Conservation (phyloP, 495 filamentous ascomycete genomes). For the Penicillium maclennaniae region DNA sequence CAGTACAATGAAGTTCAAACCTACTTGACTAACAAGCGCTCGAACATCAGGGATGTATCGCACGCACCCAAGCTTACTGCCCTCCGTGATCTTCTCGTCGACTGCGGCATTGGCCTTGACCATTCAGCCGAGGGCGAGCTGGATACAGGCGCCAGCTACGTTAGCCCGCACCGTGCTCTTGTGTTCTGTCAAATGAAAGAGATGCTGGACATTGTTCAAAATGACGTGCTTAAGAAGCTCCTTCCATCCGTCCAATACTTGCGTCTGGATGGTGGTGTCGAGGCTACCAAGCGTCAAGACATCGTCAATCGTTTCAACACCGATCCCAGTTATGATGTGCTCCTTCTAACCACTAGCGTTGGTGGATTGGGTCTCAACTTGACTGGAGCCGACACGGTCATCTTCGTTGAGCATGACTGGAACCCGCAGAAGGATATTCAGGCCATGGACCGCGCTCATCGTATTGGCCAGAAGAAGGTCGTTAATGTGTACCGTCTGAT, state of each 20-base stretch:
- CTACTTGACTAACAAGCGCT: conserved; percentile 62
- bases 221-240: conserved; percentile 78
- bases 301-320: conserved; percentile 99
- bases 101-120: conserved; percentile 86
- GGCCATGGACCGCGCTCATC: conserved; percentile 97
- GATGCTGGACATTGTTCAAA: conserved; percentile 98
- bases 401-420: conserved; percentile 99
- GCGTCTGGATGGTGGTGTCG: conserved; percentile 86
- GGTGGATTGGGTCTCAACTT: conserved; percentile 93
- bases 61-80: conserved; percentile 94
- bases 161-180: conserved; percentile 90
- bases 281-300: conserved; percentile 84
- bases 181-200: conserved; percentile 99
- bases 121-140: conserved; percentile 52
- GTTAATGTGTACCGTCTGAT: conserved; percentile 99
- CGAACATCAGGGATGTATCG: conserved; percentile 73
- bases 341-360: conserved; percentile 90
- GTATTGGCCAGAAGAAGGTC: conserved; percentile 98
- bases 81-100: conserved; percentile 81
- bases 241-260: conserved; percentile 85
- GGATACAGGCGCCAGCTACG: conserved; percentile 69
- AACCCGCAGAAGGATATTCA: conserved; percentile 98
- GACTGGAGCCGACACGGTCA: conserved; percentile 96
- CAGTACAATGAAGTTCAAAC: conserved; percentile 81
- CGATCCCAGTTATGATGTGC: conserved; percentile 89